Percentiles rank a stretch among this genome's conserved stretches.
These are phyloP conservation scores for Trypanosoma avium DNA, from an alignment of 208 protist genomes.

Conservation along the genomic window DNA sequence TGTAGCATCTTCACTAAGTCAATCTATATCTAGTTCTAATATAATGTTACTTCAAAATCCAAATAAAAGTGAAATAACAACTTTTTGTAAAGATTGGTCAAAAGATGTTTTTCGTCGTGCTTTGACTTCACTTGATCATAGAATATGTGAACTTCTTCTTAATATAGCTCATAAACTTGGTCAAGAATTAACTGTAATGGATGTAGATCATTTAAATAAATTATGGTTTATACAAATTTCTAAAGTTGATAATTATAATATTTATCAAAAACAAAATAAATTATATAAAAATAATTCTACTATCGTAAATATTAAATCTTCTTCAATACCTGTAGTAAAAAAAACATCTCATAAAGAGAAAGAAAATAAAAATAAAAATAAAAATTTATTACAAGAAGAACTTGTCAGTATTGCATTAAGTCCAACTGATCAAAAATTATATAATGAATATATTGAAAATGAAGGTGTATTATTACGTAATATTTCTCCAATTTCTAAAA, in stretches of 20 bases:
- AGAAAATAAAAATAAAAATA: background rate
- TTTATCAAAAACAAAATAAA: constrained; percentile 2
- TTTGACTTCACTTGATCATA: constrained; percentile 53
- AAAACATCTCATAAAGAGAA: background rate
- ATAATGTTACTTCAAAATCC: constrained; percentile 10
- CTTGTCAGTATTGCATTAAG: constrained; percentile 9
- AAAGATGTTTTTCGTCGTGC: constrained; percentile 51
- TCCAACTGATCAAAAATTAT: background rate
- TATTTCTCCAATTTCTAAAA: constrained; percentile 17
- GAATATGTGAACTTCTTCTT: constrained; percentile 52
- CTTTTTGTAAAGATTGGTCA: constrained; percentile 52
- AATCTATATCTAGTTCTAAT: constrained; percentile 11
- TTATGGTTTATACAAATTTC: constrained; percentile 58
- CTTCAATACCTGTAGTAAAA: background rate
- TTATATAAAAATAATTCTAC: constrained; percentile 7
- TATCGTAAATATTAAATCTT: background rate
- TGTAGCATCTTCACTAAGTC: constrained; percentile 2
- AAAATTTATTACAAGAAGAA: constrained; percentile 5
- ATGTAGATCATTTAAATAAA: constrained; percentile 66
- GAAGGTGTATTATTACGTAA: background rate
- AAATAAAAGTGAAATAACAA: background rate
- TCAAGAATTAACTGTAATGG: constrained; percentile 47
- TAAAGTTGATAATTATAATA: constrained; percentile 22
- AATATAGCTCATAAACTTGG: constrained; percentile 43
- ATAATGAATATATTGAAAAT: background rate